Evolutionary conservation across 768 basidiomycete genomes (phyloP), one percentile per base, ranked within the genome.

Genomic region (Lactifluus hygrophoroides): DNA sequence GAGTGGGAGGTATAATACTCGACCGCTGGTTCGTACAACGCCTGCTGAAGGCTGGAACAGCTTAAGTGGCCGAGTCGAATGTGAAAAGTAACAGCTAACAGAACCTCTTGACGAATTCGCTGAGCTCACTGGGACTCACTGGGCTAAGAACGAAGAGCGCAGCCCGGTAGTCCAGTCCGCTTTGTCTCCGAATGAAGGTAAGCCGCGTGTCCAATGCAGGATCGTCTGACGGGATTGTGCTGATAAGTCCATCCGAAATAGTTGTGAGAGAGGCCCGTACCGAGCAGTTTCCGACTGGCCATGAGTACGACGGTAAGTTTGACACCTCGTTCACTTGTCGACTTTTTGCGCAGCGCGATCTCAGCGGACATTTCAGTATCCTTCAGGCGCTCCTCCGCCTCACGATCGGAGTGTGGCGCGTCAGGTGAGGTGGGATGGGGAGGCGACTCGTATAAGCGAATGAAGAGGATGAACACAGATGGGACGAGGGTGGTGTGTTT

Each of bases 1-100:
- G 90, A 94, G 68, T 97, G 95, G 2, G 85, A 78, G 0, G 87
- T 88, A 70, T 97, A 99, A 68, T 95, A 97, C 57, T 98, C 96
- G 45, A 94, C 69, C 0, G 94, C 91, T 2, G 92, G 80, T 30
- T 95, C 93, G 65, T 85, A 88, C 2, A 98, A 72, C 0, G 94
- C 93, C 64, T 88, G 84, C 70, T 95, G 91, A 13, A 99, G 79
- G 68, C 90, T 91, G 60, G 17, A 25, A 52, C 30, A 34, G 19
- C 23, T 51, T 49, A 32, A 56, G 56, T 53, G 37, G 28, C 43
- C 54, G 43, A 51, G 47, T 40, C 17, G 34, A 43, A 40, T 44
- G 45, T 38, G 32, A 43, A 23, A 38, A 60, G 52, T 23, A 13
- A 34, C 8, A 48, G 14, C 5, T 30, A 42, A 38, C 27, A 48